Percentiles rank a stretch among this genome's conserved stretches.
These are phyloP conservation scores for Powellomyces hirtus DNA, from an alignment of 192 early-diverging fungal genomes.

Conservation along the genomic window DNA sequence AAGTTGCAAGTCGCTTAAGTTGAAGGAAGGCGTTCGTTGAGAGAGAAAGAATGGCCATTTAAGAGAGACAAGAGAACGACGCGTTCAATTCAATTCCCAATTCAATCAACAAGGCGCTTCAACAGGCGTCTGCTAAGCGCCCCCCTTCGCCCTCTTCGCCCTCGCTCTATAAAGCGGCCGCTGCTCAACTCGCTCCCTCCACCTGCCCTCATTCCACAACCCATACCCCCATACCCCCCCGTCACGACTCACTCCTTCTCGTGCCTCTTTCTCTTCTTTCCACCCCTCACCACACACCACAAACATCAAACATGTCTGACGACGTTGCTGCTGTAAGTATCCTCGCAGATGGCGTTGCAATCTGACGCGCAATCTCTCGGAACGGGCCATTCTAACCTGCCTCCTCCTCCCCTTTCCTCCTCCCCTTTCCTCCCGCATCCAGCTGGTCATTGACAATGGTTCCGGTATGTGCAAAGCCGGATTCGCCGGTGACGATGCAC, in stretches of 20 bases:
- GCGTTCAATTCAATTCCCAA: no score
- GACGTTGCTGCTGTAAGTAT: conserved; percentile 43
- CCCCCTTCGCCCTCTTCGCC: no score
- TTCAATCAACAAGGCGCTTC: no score
- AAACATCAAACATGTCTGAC: conserved; percentile 33
- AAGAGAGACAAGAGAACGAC: no score
- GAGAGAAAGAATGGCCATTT: no score
- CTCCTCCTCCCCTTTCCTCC: background rate
- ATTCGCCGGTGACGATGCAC: conserved; percentile 70
- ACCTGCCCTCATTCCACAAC: background rate
- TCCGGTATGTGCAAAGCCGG: conserved; percentile 76
- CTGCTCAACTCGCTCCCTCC: background rate
- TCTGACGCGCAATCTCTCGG: background rate
- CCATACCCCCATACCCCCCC: background rate
- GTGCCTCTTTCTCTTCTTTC: background rate
- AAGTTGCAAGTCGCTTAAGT: no score
- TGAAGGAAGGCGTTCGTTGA: no score
- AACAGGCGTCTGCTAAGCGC: no score
- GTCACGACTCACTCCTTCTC: background rate
- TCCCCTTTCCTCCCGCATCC: background rate
- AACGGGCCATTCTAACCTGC: background rate
- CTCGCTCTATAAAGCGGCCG: background rate
- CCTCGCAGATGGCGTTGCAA: background rate
- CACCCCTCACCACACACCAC: background rate
- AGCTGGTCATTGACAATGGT: conserved; percentile 67